Evolutionary conservation across 2,329 filamentous ascomycete genomes (phyloP).

Genomic region (Cordyceps farinosa): DNA sequence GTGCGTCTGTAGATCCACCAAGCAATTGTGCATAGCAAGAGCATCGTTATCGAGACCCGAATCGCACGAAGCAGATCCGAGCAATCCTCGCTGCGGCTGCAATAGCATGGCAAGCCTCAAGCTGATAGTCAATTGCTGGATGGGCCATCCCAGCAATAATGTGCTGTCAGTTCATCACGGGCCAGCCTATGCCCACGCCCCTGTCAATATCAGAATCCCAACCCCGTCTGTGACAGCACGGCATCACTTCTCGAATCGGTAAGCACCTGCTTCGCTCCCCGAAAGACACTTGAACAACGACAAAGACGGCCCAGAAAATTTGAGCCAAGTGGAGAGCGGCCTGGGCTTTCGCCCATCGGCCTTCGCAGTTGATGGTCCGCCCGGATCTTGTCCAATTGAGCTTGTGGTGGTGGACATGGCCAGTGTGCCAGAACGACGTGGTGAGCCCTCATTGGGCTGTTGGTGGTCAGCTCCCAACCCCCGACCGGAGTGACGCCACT

Average conservation of each 20-base stretch:
- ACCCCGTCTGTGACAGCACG: background rate
- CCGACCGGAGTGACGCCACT: constrained; percentile 17
- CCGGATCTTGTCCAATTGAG: constrained; percentile 17
- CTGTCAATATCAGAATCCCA: constrained; percentile 14
- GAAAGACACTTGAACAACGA: background rate
- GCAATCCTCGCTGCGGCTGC: background rate
- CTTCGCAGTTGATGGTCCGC: constrained; percentile 16
- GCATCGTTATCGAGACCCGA: constrained; percentile 11
- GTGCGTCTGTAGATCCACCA: constrained; percentile 16
- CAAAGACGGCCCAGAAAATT: background rate
- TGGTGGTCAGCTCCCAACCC: constrained; percentile 14
- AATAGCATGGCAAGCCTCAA: background rate
- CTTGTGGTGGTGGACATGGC: constrained; percentile 15
- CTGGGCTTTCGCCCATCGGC: constrained; percentile 12
- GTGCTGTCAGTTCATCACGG: constrained; percentile 11
- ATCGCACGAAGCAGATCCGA: constrained; percentile 10
- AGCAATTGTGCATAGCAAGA: constrained; percentile 13
- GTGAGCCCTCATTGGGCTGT: constrained; percentile 18
- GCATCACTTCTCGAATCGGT: constrained; percentile 4
- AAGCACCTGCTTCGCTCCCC: background rate
- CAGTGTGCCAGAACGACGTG: constrained; percentile 19
- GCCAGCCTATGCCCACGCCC: constrained; percentile 5
- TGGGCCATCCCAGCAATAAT: constrained; percentile 8
- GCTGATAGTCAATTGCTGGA: background rate
- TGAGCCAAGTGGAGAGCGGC: constrained; percentile 13